Conservation (phyloP, 805 yeast species). For the Saturnispora halmiae region DNA sequence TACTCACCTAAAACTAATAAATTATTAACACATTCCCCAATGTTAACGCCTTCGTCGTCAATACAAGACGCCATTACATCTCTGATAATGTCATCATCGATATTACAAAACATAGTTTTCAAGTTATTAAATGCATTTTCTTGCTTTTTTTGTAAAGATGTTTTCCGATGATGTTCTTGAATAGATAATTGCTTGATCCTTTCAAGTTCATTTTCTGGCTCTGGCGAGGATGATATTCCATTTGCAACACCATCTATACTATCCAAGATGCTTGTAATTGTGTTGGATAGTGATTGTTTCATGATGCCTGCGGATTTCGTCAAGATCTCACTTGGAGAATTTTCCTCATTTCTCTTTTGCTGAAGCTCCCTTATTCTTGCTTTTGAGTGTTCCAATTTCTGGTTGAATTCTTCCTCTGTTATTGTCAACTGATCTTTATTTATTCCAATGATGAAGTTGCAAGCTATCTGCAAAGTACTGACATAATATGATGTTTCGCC, state of each 20-base stretch:
- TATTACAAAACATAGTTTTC: constrained; percentile 62
- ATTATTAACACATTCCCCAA: constrained; percentile 69
- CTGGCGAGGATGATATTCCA: constrained; percentile 12
- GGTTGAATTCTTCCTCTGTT: constrained; percentile 47
- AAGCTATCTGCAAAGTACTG: constrained; percentile 84
- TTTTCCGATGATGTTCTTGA: constrained; percentile 28
- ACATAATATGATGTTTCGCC: constrained; percentile 92
- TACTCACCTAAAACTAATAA: constrained; percentile 28
- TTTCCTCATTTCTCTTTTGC: constrained; percentile 22
- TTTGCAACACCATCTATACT: constrained; percentile 9
- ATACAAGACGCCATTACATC: constrained; percentile 60
- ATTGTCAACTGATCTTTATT: constrained; percentile 52
- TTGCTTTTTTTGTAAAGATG: constrained; percentile 29
- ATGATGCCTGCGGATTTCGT: constrained; percentile 31
- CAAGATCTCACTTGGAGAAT: constrained; percentile 29
- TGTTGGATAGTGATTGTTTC: constrained; percentile 28
- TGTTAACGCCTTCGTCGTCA: constrained; percentile 33
- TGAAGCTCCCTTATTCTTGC: constrained; percentile 23
- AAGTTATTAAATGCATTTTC: constrained; percentile 41
- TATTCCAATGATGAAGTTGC: constrained; percentile 63
- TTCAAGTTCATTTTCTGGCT: constrained; percentile 16
- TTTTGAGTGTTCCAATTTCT: constrained; percentile 36
- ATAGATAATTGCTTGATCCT: constrained; percentile 25
- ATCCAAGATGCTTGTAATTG: constrained; percentile 20
- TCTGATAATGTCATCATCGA: constrained; percentile 58